Conservation (phyloP, 129 eudicot species). For the Chrysanthemum seticuspe region DNA sequence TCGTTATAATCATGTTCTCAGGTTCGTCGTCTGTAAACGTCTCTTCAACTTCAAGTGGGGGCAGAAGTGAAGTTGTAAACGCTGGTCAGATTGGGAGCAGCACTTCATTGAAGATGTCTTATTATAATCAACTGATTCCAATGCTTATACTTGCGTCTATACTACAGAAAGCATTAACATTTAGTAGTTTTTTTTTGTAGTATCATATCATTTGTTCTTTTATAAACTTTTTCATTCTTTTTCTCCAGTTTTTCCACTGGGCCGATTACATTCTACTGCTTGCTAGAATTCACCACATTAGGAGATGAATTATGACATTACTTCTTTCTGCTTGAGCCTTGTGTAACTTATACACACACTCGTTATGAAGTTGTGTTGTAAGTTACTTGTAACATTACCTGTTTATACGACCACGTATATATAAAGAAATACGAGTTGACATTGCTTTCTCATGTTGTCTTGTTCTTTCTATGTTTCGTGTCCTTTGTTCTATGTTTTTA, state of each 20-base stretch:
- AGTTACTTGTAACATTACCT: background rate
- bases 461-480: background rate
- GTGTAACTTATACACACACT: background rate
- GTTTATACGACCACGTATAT: constrained; percentile 6
- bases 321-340: background rate
- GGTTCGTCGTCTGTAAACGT: constrained; percentile 80
- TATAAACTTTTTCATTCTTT: background rate
- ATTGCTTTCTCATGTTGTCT: background rate
- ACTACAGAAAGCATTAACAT: constrained; percentile 24
- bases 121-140: constrained; percentile 26
- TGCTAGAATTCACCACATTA: constrained; percentile 3
- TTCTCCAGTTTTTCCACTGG: background rate
- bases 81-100: constrained; percentile 61
- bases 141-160: constrained; percentile 36
- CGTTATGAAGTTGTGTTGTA: background rate
- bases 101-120: constrained; percentile 34
- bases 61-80: constrained; percentile 63
- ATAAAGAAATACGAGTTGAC: constrained; percentile 9
- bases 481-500: background rate
- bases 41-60: constrained; percentile 54
- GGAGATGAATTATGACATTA: background rate
- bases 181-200: constrained; percentile 21
- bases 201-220: background rate
- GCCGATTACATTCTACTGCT: background rate
- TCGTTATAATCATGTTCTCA: constrained; percentile 26